These are phyloP conservation scores for Globisporangium camurandrum DNA, from an alignment of 352 stramenopile species.

Conservation along the genomic window DNA sequence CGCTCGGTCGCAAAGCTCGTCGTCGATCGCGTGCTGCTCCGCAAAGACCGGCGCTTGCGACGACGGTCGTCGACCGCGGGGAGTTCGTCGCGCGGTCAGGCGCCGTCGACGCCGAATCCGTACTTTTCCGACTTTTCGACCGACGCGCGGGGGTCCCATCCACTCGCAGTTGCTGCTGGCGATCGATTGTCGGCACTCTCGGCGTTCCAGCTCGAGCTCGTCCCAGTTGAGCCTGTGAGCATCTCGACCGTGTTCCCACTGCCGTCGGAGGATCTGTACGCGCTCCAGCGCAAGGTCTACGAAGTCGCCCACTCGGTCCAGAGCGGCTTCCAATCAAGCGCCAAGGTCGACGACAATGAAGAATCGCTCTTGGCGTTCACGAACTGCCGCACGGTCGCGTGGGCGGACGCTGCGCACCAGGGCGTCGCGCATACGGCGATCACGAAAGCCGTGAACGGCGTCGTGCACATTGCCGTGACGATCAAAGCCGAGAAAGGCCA, in stretches of 20 bases:
- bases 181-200: conserved; percentile 11
- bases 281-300: conserved; percentile 40
- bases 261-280: conserved; percentile 40
- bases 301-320: conserved; percentile 42
- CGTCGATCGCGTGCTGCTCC: conserved; percentile 12
- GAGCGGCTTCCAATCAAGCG: conserved; percentile 35
- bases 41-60: conserved; percentile 13
- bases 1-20: conserved; percentile 8
- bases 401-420: conserved; percentile 27
- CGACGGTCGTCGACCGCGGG: conserved; percentile 6
- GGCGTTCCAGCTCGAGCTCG: conserved; percentile 20
- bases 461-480: conserved; percentile 38
- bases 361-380: conserved; percentile 39
- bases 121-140: conserved; percentile 17
- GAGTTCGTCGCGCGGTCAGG: not conserved
- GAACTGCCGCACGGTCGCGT: conserved; percentile 33
- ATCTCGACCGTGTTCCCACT: conserved; percentile 49
- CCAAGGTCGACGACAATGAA: conserved; percentile 22
- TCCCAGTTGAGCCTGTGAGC: conserved; percentile 31
- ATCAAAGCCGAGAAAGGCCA: conserved; percentile 32
- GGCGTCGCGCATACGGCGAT: conserved; percentile 36
- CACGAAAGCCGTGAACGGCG: conserved; percentile 37
- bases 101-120: conserved; percentile 8
- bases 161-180: conserved; percentile 3
- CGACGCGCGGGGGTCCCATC: conserved; percentile 7